These are phyloP conservation scores for Venustampulla echinocandica DNA, from an alignment of 495 filamentous ascomycete species.

Conservation along the genomic window DNA sequence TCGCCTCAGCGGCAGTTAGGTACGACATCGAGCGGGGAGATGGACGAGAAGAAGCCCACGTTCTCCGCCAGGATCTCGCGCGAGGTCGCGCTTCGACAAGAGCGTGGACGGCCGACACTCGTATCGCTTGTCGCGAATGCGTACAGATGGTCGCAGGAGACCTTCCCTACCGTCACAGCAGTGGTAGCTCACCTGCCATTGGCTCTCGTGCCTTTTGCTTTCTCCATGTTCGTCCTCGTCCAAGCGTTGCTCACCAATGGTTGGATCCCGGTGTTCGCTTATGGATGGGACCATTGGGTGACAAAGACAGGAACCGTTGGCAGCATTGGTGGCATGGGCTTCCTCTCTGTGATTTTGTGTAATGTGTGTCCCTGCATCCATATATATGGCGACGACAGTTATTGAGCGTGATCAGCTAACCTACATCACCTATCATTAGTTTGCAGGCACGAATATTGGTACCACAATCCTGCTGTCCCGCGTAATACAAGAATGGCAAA, in stretches of 20 bases:
- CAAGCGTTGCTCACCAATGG: constrained; percentile 58
- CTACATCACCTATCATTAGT: constrained; percentile 30
- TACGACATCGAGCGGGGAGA: constrained; percentile 8
- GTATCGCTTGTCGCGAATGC: constrained; percentile 33
- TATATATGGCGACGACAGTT: background rate
- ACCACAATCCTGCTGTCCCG: constrained; percentile 59
- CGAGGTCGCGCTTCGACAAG: constrained; percentile 3
- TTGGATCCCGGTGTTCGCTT: constrained; percentile 58
- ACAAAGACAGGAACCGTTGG: constrained; percentile 54
- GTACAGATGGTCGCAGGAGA: constrained; percentile 51
- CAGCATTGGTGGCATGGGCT: constrained; percentile 56
- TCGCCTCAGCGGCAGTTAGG: too few relatives aligned
- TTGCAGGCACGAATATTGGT: constrained; percentile 62
- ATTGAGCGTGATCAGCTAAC: too few relatives aligned
- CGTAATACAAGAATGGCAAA: constrained; percentile 53
- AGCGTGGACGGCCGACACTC: constrained; percentile 30
- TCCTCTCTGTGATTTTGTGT: constrained; percentile 57
- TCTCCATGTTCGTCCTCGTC: constrained; percentile 61
- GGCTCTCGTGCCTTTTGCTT: constrained; percentile 54
- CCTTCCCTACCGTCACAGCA: constrained; percentile 54
- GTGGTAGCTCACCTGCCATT: constrained; percentile 52
- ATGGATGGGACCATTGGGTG: constrained; percentile 62
- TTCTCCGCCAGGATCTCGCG: constrained; percentile 16
- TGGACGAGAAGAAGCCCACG: constrained; percentile 16
- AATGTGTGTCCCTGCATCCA: constrained; percentile 42